phyloP scores from a whole-genome alignment of 495 filamentous ascomycete species.

The Letharia lupina region DNA sequence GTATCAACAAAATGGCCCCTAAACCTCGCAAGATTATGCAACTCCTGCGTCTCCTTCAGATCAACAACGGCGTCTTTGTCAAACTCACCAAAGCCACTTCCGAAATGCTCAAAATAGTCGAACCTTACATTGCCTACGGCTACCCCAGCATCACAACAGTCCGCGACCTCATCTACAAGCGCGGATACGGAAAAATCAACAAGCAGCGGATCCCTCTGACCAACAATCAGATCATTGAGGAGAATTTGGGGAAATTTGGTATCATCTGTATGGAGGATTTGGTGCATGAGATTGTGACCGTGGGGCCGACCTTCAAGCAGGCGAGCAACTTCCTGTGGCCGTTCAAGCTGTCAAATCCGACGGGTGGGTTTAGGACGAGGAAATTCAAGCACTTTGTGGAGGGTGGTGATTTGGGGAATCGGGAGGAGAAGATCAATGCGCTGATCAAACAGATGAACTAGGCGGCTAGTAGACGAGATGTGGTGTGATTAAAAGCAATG shows the following conservation, averaged over 20 bases:
- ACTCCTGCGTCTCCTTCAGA: conserved; percentile 97
- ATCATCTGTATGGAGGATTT: conserved; percentile 99
- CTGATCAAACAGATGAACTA: conserved; percentile 99
- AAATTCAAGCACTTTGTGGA: conserved; percentile 99
- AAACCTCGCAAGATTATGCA: conserved; percentile 99
- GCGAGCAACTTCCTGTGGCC: conserved; percentile 99
- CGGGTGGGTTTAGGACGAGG: conserved; percentile 83
- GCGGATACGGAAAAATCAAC: conserved; percentile 94
- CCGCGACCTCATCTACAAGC: conserved; percentile 99
- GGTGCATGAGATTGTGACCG: conserved; percentile 98
- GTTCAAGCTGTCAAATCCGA: conserved; percentile 98
- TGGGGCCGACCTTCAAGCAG: conserved; percentile 99
- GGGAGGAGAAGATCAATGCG: conserved; percentile 96
- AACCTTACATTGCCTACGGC: conserved; percentile 97
- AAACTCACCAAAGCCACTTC: conserved; percentile 94
- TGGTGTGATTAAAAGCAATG: neutral
- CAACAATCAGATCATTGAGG: conserved; percentile 96
- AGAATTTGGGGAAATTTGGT: conserved; percentile 90
- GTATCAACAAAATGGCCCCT: conserved; percentile 99
- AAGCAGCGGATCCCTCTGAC: conserved; percentile 93
- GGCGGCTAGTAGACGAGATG: conserved; percentile 21
- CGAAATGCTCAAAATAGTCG: conserved; percentile 96
- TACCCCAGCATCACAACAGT: conserved; percentile 98
- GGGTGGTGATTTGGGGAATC: conserved; percentile 96
- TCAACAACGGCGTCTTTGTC: conserved; percentile 99